Evolutionary conservation across 2,329 filamentous ascomycete genomes (phyloP).

Genomic region (Simplicillium sp.): DNA sequence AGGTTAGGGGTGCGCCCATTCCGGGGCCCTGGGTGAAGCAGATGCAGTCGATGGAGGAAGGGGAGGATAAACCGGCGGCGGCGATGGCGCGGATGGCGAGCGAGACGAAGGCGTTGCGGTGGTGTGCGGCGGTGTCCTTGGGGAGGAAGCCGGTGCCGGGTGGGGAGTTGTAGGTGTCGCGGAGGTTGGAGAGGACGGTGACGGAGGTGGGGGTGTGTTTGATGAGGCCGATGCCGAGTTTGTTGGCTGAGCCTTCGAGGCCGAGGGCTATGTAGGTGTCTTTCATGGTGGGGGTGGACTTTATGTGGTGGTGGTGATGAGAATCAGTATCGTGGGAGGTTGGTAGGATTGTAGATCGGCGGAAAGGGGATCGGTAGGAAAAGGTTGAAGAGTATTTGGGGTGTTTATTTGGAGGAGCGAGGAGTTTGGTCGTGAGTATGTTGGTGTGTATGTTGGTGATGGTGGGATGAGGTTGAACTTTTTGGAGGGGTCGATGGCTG

Average conservation of each 20-base stretch:
- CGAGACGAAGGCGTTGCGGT: slow-evolving; percentile 73
- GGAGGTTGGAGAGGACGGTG: slow-evolving; percentile 80
- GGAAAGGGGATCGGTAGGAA: too few species aligned
- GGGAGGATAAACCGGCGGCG: slow-evolving; percentile 48
- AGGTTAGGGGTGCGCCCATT: slow-evolving; percentile 88
- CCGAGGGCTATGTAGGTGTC: slow-evolving; percentile 40
- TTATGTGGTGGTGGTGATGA: too few species aligned
- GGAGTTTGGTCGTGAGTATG: too few species aligned
- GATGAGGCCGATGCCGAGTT: slow-evolving; percentile 90
- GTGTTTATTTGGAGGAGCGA: too few species aligned
- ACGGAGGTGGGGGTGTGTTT: slow-evolving; percentile 53
- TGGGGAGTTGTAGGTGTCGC: slow-evolving; percentile 86
- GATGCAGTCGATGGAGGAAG: slow-evolving; percentile 73
- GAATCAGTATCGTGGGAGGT: too few species aligned
- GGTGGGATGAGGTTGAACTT: slow-evolving; percentile 1
- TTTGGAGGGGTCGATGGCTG: too few species aligned
- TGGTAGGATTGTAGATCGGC: too few species aligned
- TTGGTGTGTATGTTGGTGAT: too few species aligned
- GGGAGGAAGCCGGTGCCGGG: slow-evolving; percentile 92
- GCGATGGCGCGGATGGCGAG: slow-evolving; percentile 73
- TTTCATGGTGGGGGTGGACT: too few species aligned
- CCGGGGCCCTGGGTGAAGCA: slow-evolving; percentile 94
- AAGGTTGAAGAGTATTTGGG: too few species aligned
- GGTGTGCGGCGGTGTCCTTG: slow-evolving; percentile 90
- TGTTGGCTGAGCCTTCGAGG: slow-evolving; percentile 92